Evolutionary conservation across 768 basidiomycete genomes (phyloP).

Genomic region (Amanita pseudoporphyria): DNA sequence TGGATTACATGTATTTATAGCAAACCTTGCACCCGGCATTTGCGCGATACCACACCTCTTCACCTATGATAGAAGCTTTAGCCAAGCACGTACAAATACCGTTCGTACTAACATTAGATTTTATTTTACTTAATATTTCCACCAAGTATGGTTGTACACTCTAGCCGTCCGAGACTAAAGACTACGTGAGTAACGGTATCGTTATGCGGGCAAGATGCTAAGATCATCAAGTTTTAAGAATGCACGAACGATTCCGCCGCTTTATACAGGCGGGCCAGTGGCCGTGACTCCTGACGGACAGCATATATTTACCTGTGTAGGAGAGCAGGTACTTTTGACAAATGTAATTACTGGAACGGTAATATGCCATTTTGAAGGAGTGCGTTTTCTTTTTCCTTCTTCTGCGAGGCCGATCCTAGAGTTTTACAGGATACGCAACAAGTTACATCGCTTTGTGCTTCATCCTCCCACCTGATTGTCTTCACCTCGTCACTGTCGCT

Average conservation of each 20-base stretch:
- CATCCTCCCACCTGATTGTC: conserved; percentile 62
- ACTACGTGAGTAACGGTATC: conserved; percentile 40
- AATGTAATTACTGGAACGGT: conserved; percentile 64
- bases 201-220: background rate
- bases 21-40: background rate
- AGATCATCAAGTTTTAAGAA: conserved; percentile 58
- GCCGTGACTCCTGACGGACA: conserved; percentile 70
- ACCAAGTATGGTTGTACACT: background rate
- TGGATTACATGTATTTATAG: conserved; percentile 1
- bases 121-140: background rate
- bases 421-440: conserved; percentile 65
- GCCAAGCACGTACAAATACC: conserved; percentile 7
- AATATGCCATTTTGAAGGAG: conserved; percentile 77
- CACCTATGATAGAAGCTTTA: background rate
- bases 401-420: conserved; percentile 1
- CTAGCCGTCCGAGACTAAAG: conserved; percentile 39
- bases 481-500: conserved; percentile 79
- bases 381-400: conserved; percentile 32
- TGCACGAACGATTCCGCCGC: conserved; percentile 57
- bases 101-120: too few species aligned
- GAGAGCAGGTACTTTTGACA: conserved; percentile 77
- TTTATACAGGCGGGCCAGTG: conserved; percentile 86
- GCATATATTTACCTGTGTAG: conserved; percentile 78
- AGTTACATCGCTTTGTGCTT: conserved; percentile 74
- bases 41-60: conserved; percentile 2